These are phyloP conservation scores for Candida coleopterorum DNA, from an alignment of 805 yeast species.

Conservation along the genomic window DNA sequence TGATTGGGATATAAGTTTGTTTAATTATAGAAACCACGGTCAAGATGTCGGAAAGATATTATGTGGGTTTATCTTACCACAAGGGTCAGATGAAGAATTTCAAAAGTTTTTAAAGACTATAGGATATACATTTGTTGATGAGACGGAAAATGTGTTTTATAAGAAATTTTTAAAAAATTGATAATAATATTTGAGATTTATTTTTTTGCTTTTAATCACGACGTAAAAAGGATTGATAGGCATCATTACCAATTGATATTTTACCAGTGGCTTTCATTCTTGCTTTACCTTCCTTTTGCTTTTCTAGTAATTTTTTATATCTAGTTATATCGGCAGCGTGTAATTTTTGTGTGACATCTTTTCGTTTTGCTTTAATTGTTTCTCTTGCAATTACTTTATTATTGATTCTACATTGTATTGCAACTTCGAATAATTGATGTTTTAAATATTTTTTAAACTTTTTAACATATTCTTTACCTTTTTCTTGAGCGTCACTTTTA, in stretches of 20 bases:
- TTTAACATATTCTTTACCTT: constrained; percentile 79
- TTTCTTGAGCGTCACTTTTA: constrained; percentile 61
- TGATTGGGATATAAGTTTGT: constrained; percentile 88
- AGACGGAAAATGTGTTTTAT: constrained; percentile 82
- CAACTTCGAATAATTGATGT: constrained; percentile 86
- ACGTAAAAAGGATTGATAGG: constrained; percentile 79
- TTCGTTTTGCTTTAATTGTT: constrained; percentile 87
- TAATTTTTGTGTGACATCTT: constrained; percentile 88
- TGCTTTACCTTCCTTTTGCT: constrained; percentile 93
- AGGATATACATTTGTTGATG: constrained; percentile 77
- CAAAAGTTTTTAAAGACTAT: constrained; percentile 62
- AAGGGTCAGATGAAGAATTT: constrained; percentile 57
- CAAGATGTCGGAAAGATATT: constrained; percentile 89
- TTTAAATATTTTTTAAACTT: constrained; percentile 74
- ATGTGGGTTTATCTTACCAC: constrained; percentile 86
- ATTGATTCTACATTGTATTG: constrained; percentile 84
- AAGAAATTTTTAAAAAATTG: constrained; percentile 56
- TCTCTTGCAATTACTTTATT: constrained; percentile 82
- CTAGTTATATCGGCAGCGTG: constrained; percentile 93
- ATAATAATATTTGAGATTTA: too few relatives aligned
- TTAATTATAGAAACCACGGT: constrained; percentile 97
- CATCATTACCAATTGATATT: constrained; percentile 75
- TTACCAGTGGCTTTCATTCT: constrained; percentile 74
- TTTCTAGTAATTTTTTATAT: constrained; percentile 78
- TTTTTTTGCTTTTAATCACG: too few relatives aligned